Conservation (phyloP, 495 filamentous ascomycete genomes). For the Durotheca rogersii region DNA sequence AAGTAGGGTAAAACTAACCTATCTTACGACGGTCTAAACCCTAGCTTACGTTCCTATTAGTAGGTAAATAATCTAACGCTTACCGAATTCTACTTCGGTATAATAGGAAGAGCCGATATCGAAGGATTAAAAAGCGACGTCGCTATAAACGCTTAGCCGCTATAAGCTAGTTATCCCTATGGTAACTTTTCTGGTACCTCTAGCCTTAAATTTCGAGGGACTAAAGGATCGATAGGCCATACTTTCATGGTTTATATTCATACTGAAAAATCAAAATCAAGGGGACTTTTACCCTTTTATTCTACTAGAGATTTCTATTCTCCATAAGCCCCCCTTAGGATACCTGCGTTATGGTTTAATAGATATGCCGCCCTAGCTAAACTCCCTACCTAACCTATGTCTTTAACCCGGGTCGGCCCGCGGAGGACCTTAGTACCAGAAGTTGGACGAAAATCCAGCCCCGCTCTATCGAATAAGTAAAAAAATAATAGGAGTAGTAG, state of each 20-base stretch:
- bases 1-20: constrained; percentile 53
- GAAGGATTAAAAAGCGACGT: constrained; percentile 53
- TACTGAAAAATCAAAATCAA: constrained; percentile 69
- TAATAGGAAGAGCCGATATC: constrained; percentile 59
- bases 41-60: constrained; percentile 56
- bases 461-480: constrained; percentile 76
- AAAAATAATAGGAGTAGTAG: constrained; percentile 75
- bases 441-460: constrained; percentile 66
- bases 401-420: constrained; percentile 67
- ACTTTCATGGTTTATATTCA: constrained; percentile 69
- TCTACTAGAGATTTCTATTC: constrained; percentile 68
- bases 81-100: constrained; percentile 59
- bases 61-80: constrained; percentile 60
- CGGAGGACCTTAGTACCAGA: constrained; percentile 68
- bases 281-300: constrained; percentile 68
- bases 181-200: constrained; percentile 72
- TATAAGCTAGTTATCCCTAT: constrained; percentile 67
- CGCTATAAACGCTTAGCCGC: constrained; percentile 47
- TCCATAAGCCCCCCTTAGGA: constrained; percentile 62
- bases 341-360: constrained; percentile 63
- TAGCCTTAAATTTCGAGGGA: constrained; percentile 67
- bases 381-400: constrained; percentile 74
- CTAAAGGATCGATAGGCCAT: constrained; percentile 68
- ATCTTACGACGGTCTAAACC: constrained; percentile 59
- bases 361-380: constrained; percentile 63